These are phyloP conservation scores for Bipolaris sorokiniana DNA, from an alignment of 2,329 filamentous ascomycete genomes.

Conservation along the genomic window DNA sequence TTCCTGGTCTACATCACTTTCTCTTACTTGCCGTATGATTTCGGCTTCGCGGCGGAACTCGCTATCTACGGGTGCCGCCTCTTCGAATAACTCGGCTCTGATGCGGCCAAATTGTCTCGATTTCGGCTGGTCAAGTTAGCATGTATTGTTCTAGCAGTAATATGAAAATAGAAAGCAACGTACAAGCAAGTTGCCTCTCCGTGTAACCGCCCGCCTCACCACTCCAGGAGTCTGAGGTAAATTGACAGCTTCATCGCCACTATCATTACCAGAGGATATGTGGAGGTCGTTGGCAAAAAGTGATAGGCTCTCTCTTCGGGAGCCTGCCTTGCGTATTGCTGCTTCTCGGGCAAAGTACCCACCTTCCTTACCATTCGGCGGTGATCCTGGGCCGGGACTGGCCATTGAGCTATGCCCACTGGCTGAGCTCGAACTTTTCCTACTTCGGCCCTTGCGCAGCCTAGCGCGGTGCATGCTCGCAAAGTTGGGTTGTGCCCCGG, in stretches of 20 bases:
- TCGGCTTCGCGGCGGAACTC: constrained; percentile 92
- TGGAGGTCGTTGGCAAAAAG: constrained; percentile 89
- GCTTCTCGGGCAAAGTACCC: constrained; percentile 63
- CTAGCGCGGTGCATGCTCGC: constrained; percentile 76
- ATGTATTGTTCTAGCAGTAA: not conserved
- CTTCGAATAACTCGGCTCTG: constrained; percentile 85
- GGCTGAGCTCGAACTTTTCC: constrained; percentile 72
- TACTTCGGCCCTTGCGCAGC: constrained; percentile 63
- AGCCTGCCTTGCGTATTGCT: constrained; percentile 56
- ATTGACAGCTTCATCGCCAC: constrained; percentile 68
- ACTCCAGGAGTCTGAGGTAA: constrained; percentile 69
- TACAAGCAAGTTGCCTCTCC: constrained; percentile 87
- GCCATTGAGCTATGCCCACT: constrained; percentile 73
- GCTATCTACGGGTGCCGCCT: constrained; percentile 83
- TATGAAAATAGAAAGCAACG: constrained; percentile 41
- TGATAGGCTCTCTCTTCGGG: constrained; percentile 85
- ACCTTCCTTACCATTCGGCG: constrained; percentile 65
- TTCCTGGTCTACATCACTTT: constrained; percentile 74
- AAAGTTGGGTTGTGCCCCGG: constrained; percentile 72
- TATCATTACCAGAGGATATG: constrained; percentile 79
- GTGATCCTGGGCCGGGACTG: constrained; percentile 76
- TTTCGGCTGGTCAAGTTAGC: constrained; percentile 71
- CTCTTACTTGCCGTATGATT: constrained; percentile 92
- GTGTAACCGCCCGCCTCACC: constrained; percentile 80
- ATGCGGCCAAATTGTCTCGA: constrained; percentile 95